Base-by-base conservation (phyloP, 495 filamentous ascomycete species). In the Hyaloscypha variabilis region DNA sequence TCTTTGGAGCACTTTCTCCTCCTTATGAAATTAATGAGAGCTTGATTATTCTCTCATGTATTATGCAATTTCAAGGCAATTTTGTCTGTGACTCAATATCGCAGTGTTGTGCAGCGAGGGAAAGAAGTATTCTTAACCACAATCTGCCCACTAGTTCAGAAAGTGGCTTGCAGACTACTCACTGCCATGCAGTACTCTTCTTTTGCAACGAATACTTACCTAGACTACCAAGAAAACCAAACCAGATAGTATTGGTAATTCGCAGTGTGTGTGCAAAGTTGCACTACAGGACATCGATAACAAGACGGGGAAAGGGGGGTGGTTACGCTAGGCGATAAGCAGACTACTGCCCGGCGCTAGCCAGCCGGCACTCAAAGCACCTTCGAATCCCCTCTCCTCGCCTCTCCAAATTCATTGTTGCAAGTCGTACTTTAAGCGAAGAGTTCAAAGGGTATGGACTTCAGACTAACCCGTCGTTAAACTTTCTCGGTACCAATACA, bases 351-450 rank as follows among this genome's bases (percentile, higher is more conserved):
- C 39, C 39, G 39, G 39, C 39, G 39, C 39, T 46, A 46, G 17
- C 39, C 10, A 19, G 19, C 39, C 11, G 39, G 39, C 39, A 46
- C 10, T 19, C 39, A 46, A 13, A 46, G 17, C 39, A 8, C 39
- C 13, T 46, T 17, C 8, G 13, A 46, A 46, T 46, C 39, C 39
- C 6, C 17, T 46, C 39, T 17, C 19, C 39, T 46, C 39, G 39
- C 39, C 39, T 46, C 11, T 46, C 17, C 39, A 46, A 34, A 46
- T 46, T 46, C 17, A 11, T 19, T 58, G 54, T 58, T 58, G 54
- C 54, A 58, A 6, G 1, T 58, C 8, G 54, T 28, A 34, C 13
- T 58, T 58, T 58, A 58, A 58, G 54, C 54, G 54, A 58, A 30
- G 26, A 13, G 25, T 28, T 34, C 26, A 29, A 29, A 54, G 51